Evolutionary conservation across 768 basidiomycete species (phyloP).

Genomic region (Amanita exitialis): DNA sequence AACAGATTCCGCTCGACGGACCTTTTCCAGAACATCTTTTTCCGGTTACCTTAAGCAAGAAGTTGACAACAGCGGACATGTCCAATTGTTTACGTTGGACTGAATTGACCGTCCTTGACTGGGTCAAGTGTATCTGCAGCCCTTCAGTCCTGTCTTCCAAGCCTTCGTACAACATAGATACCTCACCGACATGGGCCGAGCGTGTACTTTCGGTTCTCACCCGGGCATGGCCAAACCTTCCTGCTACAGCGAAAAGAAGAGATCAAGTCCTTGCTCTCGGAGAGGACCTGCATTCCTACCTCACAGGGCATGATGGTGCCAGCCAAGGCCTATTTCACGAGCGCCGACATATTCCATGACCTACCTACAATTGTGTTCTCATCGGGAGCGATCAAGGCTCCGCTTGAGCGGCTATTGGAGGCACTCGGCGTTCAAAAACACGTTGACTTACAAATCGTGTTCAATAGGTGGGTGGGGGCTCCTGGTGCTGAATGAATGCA

Average conservation of each 20-base stretch:
- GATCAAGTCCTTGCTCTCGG: slow-evolving; percentile 37
- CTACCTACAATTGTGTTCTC: slow-evolving; percentile 70
- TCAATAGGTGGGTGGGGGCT: slow-evolving; percentile 49
- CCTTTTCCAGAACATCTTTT: slow-evolving; percentile 70
- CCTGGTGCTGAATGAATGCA: not conserved
- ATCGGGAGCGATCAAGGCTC: slow-evolving; percentile 57
- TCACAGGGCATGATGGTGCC: slow-evolving; percentile 66
- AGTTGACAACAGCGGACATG: slow-evolving; percentile 43
- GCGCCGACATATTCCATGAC: slow-evolving; percentile 83
- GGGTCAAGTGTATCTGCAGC: slow-evolving; percentile 59
- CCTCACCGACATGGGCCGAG: slow-evolving; percentile 71
- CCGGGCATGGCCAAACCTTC: slow-evolving; percentile 63
- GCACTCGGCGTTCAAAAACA: slow-evolving; percentile 82
- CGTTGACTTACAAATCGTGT: slow-evolving; percentile 90
- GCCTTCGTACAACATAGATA: slow-evolving; percentile 49
- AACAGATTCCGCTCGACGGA: slow-evolving; percentile 57
- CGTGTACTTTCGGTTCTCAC: slow-evolving; percentile 57
- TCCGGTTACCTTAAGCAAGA: slow-evolving; percentile 53
- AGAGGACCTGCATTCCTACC: slow-evolving; percentile 59
- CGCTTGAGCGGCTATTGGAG: slow-evolving; percentile 60
- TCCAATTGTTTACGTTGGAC: slow-evolving; percentile 58
- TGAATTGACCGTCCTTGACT: slow-evolving; percentile 67
- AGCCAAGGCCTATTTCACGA: slow-evolving; percentile 71
- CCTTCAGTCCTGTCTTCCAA: slow-evolving; percentile 29
- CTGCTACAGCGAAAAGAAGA: slow-evolving; percentile 34